These are phyloP conservation scores for Daldinia concentrica DNA, from an alignment of 495 filamentous ascomycete genomes.

Conservation along the genomic window DNA sequence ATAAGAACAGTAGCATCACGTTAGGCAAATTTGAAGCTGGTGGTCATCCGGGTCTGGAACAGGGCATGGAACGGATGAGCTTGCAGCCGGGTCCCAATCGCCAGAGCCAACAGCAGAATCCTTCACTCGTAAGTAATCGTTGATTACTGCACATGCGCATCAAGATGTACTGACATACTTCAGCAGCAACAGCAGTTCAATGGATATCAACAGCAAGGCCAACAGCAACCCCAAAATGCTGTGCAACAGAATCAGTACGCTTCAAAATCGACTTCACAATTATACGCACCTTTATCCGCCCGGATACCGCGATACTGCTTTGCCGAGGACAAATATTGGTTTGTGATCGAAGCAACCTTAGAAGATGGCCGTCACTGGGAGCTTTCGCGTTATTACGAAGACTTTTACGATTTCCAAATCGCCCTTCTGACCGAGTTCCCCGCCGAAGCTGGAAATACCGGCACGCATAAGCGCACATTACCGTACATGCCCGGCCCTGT, in stretches of 20 bases:
- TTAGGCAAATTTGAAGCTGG: constrained; percentile 85
- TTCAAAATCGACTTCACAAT: constrained; percentile 53
- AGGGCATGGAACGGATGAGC: constrained; percentile 84
- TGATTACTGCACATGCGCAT: constrained; percentile 9
- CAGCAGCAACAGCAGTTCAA: constrained; percentile 40
- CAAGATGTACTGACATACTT: constrained; percentile 30
- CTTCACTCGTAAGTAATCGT: constrained; percentile 52
- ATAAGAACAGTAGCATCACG: constrained; percentile 98
- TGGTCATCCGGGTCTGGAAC: constrained; percentile 61
- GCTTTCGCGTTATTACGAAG: constrained; percentile 91
- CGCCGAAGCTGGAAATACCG: constrained; percentile 86
- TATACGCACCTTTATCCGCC: constrained; percentile 70
- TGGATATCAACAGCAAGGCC: constrained; percentile 9
- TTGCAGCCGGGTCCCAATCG: constrained; percentile 60
- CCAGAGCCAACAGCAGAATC: constrained; percentile 55
- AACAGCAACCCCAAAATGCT: constrained; percentile 41
- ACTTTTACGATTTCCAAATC: constrained; percentile 99
- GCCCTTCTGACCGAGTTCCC: constrained; percentile 93
- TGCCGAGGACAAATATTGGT: constrained; percentile 98
- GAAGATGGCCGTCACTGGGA: constrained; percentile 94
- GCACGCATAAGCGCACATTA: constrained; percentile 76
- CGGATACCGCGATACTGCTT: constrained; percentile 94
- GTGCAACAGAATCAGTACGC: constrained; percentile 49
- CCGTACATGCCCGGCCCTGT: constrained; percentile 99
- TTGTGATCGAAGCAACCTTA: constrained; percentile 90